phyloP scores from a whole-genome alignment of 345 rosid genomes.

The Anacardium occidentale region DNA sequence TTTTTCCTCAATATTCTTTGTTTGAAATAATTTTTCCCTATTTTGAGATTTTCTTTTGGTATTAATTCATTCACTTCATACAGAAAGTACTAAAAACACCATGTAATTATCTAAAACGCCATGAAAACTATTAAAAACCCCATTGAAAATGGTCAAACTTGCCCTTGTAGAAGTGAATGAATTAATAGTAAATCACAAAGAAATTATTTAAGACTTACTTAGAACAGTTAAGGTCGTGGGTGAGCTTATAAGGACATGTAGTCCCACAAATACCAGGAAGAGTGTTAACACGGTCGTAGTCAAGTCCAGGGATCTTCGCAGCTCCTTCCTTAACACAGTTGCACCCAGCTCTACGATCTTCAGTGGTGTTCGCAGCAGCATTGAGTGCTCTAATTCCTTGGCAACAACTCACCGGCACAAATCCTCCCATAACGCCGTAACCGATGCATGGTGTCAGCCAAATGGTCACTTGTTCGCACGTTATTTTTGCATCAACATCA shows the following conservation, averaged over 20 bases:
- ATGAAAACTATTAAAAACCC: too few species aligned
- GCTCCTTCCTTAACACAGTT: constrained; percentile 25
- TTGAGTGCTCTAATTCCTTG: constrained; percentile 15
- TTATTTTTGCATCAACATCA: constrained; percentile 23
- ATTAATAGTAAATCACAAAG: too few species aligned
- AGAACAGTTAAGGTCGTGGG: constrained; percentile 21
- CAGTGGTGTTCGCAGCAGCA: constrained; percentile 14
- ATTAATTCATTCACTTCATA: too few species aligned
- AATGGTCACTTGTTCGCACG: constrained; percentile 30
- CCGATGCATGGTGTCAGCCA: constrained; percentile 37
- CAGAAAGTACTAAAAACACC: too few species aligned
- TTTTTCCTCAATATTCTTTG: too few species aligned
- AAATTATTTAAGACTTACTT: constrained; percentile 17
- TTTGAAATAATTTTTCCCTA: too few species aligned
- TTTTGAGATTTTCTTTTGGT: too few species aligned
- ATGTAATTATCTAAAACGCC: too few species aligned
- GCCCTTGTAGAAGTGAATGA: too few species aligned
- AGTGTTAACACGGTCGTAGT: constrained; percentile 22
- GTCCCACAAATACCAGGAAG: constrained; percentile 18
- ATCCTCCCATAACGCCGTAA: constrained; percentile 22
- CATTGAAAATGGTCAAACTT: too few species aligned
- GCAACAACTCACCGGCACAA: constrained; percentile 19
- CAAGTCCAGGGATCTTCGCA: constrained; percentile 15
- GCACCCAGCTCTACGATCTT: constrained; percentile 20
- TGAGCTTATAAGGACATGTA: constrained; percentile 14